phyloP scores from a whole-genome alignment of 1,284 basidiomycete genomes.

The Porogramme epimiltina region DNA sequence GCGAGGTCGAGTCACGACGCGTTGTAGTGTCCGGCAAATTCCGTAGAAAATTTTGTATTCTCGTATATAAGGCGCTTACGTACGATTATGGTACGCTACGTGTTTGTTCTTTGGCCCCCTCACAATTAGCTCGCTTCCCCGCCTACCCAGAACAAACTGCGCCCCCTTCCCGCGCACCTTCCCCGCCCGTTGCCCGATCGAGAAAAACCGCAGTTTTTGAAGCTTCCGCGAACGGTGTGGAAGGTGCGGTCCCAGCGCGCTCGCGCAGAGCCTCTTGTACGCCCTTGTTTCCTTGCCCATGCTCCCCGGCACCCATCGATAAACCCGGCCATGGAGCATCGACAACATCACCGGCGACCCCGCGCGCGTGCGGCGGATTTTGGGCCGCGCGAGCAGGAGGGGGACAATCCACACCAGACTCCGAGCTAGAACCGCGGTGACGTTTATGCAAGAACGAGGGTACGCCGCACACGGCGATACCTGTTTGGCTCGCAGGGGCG shows the following conservation, averaged over 20 bases:
- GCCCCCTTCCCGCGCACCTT: not conserved
- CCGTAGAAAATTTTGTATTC: too few species aligned
- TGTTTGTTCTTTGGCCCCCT: too few species aligned
- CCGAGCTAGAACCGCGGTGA: too few species aligned
- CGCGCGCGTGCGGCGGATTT: not conserved
- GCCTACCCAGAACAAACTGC: too few species aligned
- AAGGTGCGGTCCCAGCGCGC: not conserved
- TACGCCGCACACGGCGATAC: too few species aligned
- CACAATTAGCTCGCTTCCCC: too few species aligned
- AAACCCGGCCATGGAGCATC: not conserved
- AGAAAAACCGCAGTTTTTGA: not conserved
- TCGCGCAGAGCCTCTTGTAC: not conserved
- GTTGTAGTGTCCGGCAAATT: too few species aligned
- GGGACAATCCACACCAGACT: not conserved
- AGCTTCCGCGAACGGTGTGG: not conserved
- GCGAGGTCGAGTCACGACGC: too few species aligned
- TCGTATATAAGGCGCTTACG: too few species aligned
- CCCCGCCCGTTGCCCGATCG: not conserved
- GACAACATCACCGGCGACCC: not conserved
- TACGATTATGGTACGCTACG: too few species aligned
- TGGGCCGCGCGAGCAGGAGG: not conserved
- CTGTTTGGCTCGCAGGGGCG: too few species aligned
- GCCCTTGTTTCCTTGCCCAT: not conserved
- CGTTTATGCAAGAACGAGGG: too few species aligned
- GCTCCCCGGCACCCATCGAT: not conserved